phyloP scores from a whole-genome alignment of 2,329 filamentous ascomycete species.

The Sclerotinia borealis region DNA sequence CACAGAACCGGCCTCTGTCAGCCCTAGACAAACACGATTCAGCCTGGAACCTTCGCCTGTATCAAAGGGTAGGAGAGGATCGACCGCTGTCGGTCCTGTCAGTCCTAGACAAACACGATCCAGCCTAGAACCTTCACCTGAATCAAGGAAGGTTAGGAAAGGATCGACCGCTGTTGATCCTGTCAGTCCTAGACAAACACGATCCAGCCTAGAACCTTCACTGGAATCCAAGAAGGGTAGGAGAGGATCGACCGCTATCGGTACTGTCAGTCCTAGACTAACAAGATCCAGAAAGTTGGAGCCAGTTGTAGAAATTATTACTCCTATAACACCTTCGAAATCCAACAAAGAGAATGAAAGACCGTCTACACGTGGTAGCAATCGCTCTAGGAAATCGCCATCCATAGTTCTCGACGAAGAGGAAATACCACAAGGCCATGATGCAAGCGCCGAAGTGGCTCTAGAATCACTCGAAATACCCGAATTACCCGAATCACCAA shows the following conservation, averaged over 20 bases:
- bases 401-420: constrained; percentile 22
- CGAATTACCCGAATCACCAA: constrained; percentile 20
- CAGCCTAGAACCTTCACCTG: not conserved
- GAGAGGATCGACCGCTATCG: not conserved
- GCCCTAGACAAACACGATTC: not conserved
- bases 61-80: not conserved
- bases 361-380: not conserved
- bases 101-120: constrained; percentile 11
- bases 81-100: not conserved
- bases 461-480: constrained; percentile 19
- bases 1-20: not conserved
- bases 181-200: constrained; percentile 9
- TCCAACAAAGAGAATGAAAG: not conserved
- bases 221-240: not conserved
- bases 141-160: not conserved
- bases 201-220: not conserved
- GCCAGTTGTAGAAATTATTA: not conserved
- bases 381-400: constrained; percentile 9
- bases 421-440: constrained; percentile 24
- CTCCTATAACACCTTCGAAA: constrained; percentile 7
- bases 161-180: not conserved
- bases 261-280: constrained; percentile 7
- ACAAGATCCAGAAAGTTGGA: constrained; percentile 4
- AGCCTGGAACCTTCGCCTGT: not conserved
- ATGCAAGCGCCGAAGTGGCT: constrained; percentile 30